A percentile compares a stretch with the other conserved stretches of the same genome.
These are phyloP conservation scores for Xylariaceae sp. DNA, from an alignment of 2,329 filamentous ascomycete species.

Conservation along the genomic window DNA sequence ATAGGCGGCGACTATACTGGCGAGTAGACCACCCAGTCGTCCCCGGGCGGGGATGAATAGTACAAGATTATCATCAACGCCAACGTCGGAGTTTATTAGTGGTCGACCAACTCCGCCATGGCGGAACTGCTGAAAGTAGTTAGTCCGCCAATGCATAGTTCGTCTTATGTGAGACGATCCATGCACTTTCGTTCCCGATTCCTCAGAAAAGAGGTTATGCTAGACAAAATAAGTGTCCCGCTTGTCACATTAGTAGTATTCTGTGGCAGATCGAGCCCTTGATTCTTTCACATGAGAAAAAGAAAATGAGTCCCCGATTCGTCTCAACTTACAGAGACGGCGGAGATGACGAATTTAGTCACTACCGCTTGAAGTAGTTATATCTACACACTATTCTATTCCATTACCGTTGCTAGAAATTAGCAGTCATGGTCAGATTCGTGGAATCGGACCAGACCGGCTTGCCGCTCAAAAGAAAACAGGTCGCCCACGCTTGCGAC, in stretches of 20 bases:
- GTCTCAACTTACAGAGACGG: not conserved
- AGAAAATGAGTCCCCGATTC: not conserved
- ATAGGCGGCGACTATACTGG: too few relatives aligned
- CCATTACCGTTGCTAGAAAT: not conserved
- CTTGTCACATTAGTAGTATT: too few relatives aligned
- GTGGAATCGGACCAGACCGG: slow-evolving; percentile 61
- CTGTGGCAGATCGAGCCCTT: not conserved
- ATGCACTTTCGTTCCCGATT: too few relatives aligned
- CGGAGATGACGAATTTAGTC: slow-evolving; percentile 28
- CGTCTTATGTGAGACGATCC: too few relatives aligned
- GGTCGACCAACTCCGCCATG: not conserved
- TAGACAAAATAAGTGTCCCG: too few relatives aligned
- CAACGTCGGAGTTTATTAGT: too few relatives aligned
- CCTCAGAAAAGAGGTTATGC: too few relatives aligned
- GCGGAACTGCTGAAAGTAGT: slow-evolving; percentile 28
- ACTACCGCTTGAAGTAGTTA: slow-evolving; percentile 8
- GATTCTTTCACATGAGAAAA: not conserved
- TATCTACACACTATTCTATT: not conserved
- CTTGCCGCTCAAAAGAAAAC: slow-evolving; percentile 64
- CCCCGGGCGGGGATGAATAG: too few relatives aligned
- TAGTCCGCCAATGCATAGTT: too few relatives aligned
- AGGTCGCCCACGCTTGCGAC: slow-evolving; percentile 64
- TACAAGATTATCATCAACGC: too few relatives aligned
- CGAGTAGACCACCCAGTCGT: too few relatives aligned
- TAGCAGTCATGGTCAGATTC: slow-evolving; percentile 56